phyloP scores from a whole-genome alignment of 495 filamentous ascomycete species.

The Lophium mytilinum region DNA sequence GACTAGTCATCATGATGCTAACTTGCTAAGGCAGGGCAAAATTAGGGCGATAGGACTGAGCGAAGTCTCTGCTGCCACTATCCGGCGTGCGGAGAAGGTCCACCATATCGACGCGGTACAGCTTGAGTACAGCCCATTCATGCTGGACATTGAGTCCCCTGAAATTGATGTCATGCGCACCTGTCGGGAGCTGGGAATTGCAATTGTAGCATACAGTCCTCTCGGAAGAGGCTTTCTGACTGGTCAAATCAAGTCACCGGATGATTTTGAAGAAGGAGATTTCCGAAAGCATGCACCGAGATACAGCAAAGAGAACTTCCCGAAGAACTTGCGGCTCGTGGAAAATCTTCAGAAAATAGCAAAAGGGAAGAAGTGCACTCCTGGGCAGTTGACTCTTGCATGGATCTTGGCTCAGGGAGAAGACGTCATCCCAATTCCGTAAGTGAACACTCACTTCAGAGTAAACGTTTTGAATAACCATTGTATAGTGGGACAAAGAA shows the following conservation, averaged over 20 bases:
- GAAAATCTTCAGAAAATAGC: conserved; percentile 41
- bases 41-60: conserved; percentile 52
- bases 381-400: conserved; percentile 46
- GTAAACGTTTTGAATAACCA: background rate
- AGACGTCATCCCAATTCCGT: conserved; percentile 32
- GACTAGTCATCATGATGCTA: no score
- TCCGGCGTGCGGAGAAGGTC: conserved; percentile 52
- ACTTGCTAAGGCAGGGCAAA: conserved; percentile 40
- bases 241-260: conserved; percentile 37
- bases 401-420: conserved; percentile 52
- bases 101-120: conserved; percentile 54
- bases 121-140: conserved; percentile 56
- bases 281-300: conserved; percentile 35
- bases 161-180: conserved; percentile 44
- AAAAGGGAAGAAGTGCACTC: conserved; percentile 39
- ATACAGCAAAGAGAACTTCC: conserved; percentile 46
- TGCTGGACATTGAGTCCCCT: conserved; percentile 47
- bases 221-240: conserved; percentile 54
- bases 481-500: conserved; percentile 38
- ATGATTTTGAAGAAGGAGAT: conserved; percentile 42
- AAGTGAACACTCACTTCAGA: conserved; percentile 22
- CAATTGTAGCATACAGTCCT: conserved; percentile 54
- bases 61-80: conserved; percentile 46
- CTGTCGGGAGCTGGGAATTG: conserved; percentile 53
- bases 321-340: conserved; percentile 46